Base-by-base conservation (phyloP, 2,329 filamentous ascomycete species). In the Beauveria brongniartii region DNA sequence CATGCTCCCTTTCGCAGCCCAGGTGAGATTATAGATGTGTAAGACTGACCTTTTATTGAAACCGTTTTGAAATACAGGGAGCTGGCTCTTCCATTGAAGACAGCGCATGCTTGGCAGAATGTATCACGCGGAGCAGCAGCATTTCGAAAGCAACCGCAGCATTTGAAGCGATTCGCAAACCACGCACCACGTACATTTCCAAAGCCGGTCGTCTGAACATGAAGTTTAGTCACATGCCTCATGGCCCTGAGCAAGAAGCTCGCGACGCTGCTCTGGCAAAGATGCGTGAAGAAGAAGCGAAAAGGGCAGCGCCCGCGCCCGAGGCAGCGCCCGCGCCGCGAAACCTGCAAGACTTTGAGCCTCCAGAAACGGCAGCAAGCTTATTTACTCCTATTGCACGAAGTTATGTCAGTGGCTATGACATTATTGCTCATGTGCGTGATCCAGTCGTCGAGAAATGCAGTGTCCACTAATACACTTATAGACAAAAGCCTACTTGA, bases 131-230 rank as follows among this genome's bases (percentile, higher is more conserved):
- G 6, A n/a, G 2, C 20, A 44, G 18, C 37, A 28, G 14, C 9
- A n/a, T 55, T 9, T 9, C 34, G 0, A 16, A 26, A 4, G 52
- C 52, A 14, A 55, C 40, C 6, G 24, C 34, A 1, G 40, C 52
- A 44, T 55, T 55, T 43, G 52, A 55, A 34, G 24, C 37, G 2
- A 55, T 55, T 43, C 52, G 52, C 34, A 55, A 55, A 14, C 37
- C 52, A 7, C 52, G 52, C 20, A 55, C 52, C 52, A 26, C 37
- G 5, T 55, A 24, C 20, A 55, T 55, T 18, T 14, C 52, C 20
- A 18, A 43, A 6, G 52, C 52, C 4, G 52, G 52, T 5, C 34
- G 22, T 40, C 30, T 43, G n/a, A 55, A 55, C 52, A 9, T 55
- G 6, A 3, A 44, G 14, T 43, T 55, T 8, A 24, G 20, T 20